Percentiles rank a stretch among this genome's conserved stretches.
Evolutionary conservation across 768 basidiomycete species (phyloP).

Genomic region (Mycena metata): DNA sequence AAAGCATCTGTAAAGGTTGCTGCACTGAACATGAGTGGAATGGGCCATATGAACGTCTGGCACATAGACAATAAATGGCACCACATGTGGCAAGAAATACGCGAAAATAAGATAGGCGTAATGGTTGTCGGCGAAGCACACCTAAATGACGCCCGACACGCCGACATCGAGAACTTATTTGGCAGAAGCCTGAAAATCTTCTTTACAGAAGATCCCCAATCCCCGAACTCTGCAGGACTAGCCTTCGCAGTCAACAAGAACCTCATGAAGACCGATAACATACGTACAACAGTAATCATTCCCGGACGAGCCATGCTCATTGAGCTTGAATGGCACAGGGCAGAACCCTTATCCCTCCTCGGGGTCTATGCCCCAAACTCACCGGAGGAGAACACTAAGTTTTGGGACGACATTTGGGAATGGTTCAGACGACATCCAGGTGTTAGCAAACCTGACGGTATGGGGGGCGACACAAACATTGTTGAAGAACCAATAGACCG

Average conservation of each 20-base stretch:
- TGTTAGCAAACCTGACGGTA: neutral
- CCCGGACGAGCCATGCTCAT: neutral
- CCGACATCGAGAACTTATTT: neutral
- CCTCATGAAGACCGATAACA: constrained; percentile 6
- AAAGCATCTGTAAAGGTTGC: constrained; percentile 4
- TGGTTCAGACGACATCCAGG: neutral
- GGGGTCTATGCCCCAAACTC: neutral
- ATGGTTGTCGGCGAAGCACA: constrained; percentile 30
- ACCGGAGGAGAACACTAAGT: neutral
- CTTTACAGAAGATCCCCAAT: neutral
- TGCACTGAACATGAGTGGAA: constrained; percentile 25
- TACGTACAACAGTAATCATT: neutral
- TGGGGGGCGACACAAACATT: neutral
- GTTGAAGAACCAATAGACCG: constrained; percentile 50
- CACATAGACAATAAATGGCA: constrained; percentile 31
- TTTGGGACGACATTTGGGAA: neutral
- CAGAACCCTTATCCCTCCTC: neutral
- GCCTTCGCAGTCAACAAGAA: constrained; percentile 21
- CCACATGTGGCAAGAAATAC: constrained; percentile 17
- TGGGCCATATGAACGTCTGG: constrained; percentile 12
- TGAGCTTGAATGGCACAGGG: neutral
- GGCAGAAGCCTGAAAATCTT: neutral
- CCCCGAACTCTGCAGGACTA: constrained; percentile 1
- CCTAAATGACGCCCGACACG: constrained; percentile 12
- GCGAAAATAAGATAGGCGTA: constrained; percentile 13